These are phyloP conservation scores for Nadsonia starkeyi-henricii DNA, from an alignment of 1,139 yeast species.

Conservation along the genomic window DNA sequence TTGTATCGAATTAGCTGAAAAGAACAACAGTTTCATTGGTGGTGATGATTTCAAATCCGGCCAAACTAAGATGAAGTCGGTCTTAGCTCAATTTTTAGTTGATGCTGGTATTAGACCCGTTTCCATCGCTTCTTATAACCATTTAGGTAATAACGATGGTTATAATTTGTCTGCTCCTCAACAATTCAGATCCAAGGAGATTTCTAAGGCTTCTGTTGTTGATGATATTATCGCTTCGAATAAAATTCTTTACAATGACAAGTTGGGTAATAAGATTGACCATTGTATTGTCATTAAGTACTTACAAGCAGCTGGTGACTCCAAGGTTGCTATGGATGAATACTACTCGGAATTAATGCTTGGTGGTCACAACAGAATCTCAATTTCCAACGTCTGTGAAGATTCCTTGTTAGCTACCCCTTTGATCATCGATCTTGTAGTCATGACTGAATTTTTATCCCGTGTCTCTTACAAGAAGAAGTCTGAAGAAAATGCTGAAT, in stretches of 20 bases:
- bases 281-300: constrained; percentile 95
- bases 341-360: constrained; percentile 93
- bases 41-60: constrained; percentile 98
- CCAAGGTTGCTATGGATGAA: constrained; percentile 97
- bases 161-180: constrained; percentile 80
- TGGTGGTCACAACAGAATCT: constrained; percentile 91
- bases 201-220: constrained; percentile 82
- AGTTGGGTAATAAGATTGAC: constrained; percentile 66
- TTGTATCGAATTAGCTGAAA: constrained; percentile 77
- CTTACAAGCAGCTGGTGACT: constrained; percentile 87
- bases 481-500: constrained; percentile 27
- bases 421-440: constrained; percentile 77
- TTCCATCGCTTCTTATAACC: constrained; percentile 90
- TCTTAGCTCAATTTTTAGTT: constrained; percentile 85
- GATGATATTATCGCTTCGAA: constrained; percentile 91
- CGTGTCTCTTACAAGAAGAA: constrained; percentile 66
- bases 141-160: constrained; percentile 94
- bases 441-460: constrained; percentile 78
- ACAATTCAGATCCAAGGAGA: constrained; percentile 93
- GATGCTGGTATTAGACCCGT: constrained; percentile 96
- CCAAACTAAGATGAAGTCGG: constrained; percentile 90
- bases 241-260: constrained; percentile 70
- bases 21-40: constrained; percentile 65
- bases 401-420: constrained; percentile 93
- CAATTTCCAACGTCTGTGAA: constrained; percentile 91